Conservation (phyloP, 2,329 filamentous ascomycete species). For the Fusarium sp. region DNA sequence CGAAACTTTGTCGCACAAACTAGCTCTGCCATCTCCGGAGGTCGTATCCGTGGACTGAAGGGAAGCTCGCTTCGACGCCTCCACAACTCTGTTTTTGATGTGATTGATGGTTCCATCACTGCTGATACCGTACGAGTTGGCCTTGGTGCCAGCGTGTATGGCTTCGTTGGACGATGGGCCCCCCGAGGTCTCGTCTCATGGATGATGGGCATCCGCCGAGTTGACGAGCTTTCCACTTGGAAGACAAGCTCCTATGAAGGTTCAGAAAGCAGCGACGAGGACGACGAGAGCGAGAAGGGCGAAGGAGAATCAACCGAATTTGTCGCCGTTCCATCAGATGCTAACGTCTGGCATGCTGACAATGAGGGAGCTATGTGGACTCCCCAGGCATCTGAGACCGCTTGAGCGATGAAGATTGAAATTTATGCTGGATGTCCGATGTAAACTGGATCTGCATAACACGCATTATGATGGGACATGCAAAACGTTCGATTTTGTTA, state of each 20-base stretch:
- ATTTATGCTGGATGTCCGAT: slow-evolving; percentile 20
- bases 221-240: slow-evolving; percentile 65
- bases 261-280: slow-evolving; percentile 48
- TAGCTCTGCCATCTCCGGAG: slow-evolving; percentile 62
- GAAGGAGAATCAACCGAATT: slow-evolving; percentile 55
- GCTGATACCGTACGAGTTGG: slow-evolving; percentile 78
- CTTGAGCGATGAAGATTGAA: slow-evolving; percentile 20
- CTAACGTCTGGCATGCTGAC: slow-evolving; percentile 53
- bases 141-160: slow-evolving; percentile 83
- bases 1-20: slow-evolving; percentile 67
- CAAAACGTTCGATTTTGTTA: slow-evolving; percentile 37
- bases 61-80: slow-evolving; percentile 80
- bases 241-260: slow-evolving; percentile 54
- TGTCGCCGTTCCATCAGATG: slow-evolving; percentile 55
- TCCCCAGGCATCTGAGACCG: slow-evolving; percentile 37
- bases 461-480: slow-evolving; percentile 37
- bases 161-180: slow-evolving; percentile 82
- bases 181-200: slow-evolving; percentile 82
- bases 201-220: slow-evolving; percentile 85
- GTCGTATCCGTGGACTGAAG: slow-evolving; percentile 65
- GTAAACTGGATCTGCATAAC: slow-evolving; percentile 23
- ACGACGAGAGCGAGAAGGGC: slow-evolving; percentile 46
- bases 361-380: slow-evolving; percentile 57
- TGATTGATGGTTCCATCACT: slow-evolving; percentile 72
- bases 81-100: slow-evolving; percentile 89